Evolutionary conservation across 2,329 filamentous ascomycete species (phyloP), one percentile per base, ranked within the genome.

Genomic region (Sporothrix euskadiensis): DNA sequence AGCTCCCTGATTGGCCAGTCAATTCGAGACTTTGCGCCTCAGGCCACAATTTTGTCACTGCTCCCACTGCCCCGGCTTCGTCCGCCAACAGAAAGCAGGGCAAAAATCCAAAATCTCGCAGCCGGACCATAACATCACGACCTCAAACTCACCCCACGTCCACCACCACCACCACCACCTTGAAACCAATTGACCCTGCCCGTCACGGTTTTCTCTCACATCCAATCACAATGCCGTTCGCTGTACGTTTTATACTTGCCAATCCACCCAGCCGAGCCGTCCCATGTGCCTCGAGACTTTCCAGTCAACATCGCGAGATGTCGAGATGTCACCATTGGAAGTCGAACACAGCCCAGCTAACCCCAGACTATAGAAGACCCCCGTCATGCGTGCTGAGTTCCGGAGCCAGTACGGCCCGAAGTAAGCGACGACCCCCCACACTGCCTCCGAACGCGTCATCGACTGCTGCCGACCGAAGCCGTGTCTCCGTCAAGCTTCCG

Each of bases 401-500:
- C 87, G 86, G 83, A 90, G 88, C 83, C 83, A 85, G 77, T 90
- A 88, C 81, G 89, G 88, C 80, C 89, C 89, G 71, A 91, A 90
- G 89, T 91, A 88, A 83, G 85, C 83, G 81, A 30, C 61, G 3
- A 44, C n/a, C 19, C 2, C 30, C 2, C 14, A 12, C 4, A 12
- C 1, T 19, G 12, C 14, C 4, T 7, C 59, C 35, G 22, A 59
- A 26, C 10, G 22, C 14, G 22, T 4, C 12, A 10, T 4, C 30
- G 12, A 52, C 61, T 56, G 19, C 19, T 57, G 30, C 63, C 56
- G 12, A 16, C 47, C 19, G 14, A 44, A 30, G 54, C 44, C 41
- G 41, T 72, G 39, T 72, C 39, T 19, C 9, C 26, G 2, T 35
- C 35, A 8, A 35, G 1, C 22, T 16, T 39, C 39, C 10, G 41